Conservation (phyloP, 163 green algal genomes). For the Chlorella variabilis region DNA sequence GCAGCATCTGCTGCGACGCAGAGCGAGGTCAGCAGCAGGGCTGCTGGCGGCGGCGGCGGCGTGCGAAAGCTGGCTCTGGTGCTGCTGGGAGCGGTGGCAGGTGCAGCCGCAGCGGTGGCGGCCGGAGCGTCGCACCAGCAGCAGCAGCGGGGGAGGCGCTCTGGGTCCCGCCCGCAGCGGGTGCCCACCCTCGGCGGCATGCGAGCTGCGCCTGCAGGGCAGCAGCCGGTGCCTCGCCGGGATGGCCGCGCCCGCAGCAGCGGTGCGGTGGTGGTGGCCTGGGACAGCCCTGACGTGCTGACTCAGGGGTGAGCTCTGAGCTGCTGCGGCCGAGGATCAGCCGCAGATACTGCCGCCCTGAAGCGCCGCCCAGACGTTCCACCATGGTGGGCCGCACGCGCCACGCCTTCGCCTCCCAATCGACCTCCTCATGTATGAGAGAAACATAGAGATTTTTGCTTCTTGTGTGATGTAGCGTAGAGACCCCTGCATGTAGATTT, state of each 20-base stretch:
- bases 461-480: no score
- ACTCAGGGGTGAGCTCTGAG: constrained; percentile 2
- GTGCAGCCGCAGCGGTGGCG: not conserved
- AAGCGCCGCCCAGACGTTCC: no score
- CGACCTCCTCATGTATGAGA: no score
- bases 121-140: constrained; percentile 14
- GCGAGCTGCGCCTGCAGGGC: not conserved
- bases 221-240: not conserved
- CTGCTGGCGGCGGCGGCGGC: not conserved
- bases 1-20: no score
- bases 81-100: constrained; percentile 1
- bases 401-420: no score
- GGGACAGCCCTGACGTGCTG: not conserved
- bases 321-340: no score
- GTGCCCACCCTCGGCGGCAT: not conserved
- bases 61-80: not conserved
- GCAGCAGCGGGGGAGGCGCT: not conserved
- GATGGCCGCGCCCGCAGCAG: no score
- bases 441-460: no score
- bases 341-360: no score
- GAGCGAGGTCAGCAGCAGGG: not conserved
- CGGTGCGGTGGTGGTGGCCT: not conserved
- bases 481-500: no score
- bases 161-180: not conserved
- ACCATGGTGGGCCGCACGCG: no score